A percentile compares a stretch with the other conserved stretches of the same genome.
Conservation (phyloP, 2,329 filamentous ascomycete species). For the Curvularia sp. region DNA sequence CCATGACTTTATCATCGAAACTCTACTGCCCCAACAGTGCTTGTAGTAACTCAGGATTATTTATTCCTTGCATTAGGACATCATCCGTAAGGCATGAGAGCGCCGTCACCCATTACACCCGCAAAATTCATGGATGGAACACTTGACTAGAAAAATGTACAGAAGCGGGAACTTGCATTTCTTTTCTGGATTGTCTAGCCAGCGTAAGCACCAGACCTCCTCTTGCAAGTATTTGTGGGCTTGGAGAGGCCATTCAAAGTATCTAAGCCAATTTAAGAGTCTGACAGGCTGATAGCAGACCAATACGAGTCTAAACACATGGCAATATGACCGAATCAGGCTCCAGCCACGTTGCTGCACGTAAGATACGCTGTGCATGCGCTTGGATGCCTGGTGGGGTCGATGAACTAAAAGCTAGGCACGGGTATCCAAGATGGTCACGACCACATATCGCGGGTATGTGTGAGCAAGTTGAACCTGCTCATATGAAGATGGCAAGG, state of each 20-base stretch:
- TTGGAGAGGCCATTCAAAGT: neutral
- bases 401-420: neutral
- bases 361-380: conserved; percentile 12
- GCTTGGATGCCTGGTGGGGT: conserved; percentile 10
- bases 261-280: conserved; percentile 3
- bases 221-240: neutral
- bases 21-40: neutral
- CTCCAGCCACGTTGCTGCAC: conserved; percentile 8
- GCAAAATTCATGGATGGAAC: neutral
- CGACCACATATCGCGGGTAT: conserved; percentile 2
- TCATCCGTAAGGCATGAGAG: neutral
- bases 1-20: neutral
- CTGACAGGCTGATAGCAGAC: conserved; percentile 14
- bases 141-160: neutral
- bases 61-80: neutral
- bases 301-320: neutral
- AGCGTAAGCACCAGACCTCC: neutral
- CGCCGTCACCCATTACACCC: neutral
- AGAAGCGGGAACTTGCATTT: neutral
- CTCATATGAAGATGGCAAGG: neutral
- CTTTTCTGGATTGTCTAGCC: neutral
- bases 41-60: neutral
- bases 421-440: conserved; percentile 6
- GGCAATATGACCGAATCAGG: conserved; percentile 1
- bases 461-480: conserved; percentile 6